These are phyloP conservation scores for Limtongozyma cylindracea DNA, from an alignment of 805 yeast genomes.

Conservation along the genomic window DNA sequence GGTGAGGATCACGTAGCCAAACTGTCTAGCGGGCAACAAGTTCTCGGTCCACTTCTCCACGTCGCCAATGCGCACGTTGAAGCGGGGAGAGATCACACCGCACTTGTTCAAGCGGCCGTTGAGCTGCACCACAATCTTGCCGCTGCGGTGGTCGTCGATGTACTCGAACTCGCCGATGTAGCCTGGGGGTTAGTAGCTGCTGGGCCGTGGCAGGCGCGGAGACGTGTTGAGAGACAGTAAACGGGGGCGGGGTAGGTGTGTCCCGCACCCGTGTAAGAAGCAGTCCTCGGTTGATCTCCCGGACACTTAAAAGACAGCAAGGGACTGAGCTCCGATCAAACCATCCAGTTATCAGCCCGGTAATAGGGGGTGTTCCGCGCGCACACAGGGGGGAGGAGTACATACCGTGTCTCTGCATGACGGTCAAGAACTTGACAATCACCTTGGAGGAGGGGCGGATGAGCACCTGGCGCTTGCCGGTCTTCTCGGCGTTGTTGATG, in stretches of 20 bases:
- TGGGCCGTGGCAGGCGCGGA: too few species aligned
- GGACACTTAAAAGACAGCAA: constrained; percentile 94
- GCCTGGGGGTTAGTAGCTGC: neutral
- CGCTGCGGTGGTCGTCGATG: constrained; percentile 98
- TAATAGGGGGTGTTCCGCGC: too few species aligned
- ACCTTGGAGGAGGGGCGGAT: constrained; percentile 98
- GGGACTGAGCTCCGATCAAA: constrained; percentile 69
- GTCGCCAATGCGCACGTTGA: constrained; percentile 86
- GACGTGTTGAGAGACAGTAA: too few species aligned
- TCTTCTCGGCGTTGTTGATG: constrained; percentile 96
- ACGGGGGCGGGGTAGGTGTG: too few species aligned
- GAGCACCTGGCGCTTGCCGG: constrained; percentile 97
- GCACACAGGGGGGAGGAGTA: too few species aligned
- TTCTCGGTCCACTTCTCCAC: constrained; percentile 97
- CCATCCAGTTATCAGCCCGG: constrained; percentile 99
- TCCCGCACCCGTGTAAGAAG: too few species aligned
- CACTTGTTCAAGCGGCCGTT: constrained; percentile 98
- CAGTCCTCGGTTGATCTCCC: constrained; percentile 50
- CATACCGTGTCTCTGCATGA: constrained; percentile 85
- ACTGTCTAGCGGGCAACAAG: constrained; percentile 97
- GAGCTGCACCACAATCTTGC: constrained; percentile 87
- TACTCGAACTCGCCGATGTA: constrained; percentile 97
- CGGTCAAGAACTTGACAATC: constrained; percentile 87
- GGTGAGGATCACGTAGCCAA: constrained; percentile 93
- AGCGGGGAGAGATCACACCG: constrained; percentile 98